phyloP scores from a whole-genome alignment of 2,329 filamentous ascomycete genomes.

The Cladophialophora exuberans region DNA sequence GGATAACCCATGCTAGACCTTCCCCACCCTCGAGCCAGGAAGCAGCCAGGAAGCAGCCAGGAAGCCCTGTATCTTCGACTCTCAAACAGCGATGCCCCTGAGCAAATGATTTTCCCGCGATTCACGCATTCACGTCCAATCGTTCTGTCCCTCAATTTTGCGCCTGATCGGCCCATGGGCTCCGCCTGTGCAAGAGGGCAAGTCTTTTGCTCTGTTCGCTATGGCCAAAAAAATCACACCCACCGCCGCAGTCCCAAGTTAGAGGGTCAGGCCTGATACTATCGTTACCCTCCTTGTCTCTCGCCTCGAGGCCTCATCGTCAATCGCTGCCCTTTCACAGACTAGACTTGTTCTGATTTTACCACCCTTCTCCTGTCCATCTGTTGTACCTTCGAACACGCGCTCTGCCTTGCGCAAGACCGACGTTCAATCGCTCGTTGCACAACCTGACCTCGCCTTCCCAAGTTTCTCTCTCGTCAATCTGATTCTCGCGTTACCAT shows the following conservation, averaged over 20 bases:
- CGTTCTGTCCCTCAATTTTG: slow-evolving; percentile 6
- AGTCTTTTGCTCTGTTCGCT: slow-evolving; percentile 8
- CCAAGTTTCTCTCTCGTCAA: slow-evolving; percentile 14
- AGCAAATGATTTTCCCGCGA: slow-evolving; percentile 27
- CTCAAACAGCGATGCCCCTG: slow-evolving; percentile 22
- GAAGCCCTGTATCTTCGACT: neutral
- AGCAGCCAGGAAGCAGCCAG: too few species aligned
- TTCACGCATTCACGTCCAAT: slow-evolving; percentile 19
- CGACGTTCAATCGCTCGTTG: slow-evolving; percentile 17
- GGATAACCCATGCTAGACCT: neutral
- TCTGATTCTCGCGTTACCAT: slow-evolving; percentile 6
- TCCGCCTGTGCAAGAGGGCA: slow-evolving; percentile 19
- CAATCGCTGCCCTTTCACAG: slow-evolving; percentile 4
- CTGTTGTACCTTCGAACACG: too few species aligned
- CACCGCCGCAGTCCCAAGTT: slow-evolving; percentile 10
- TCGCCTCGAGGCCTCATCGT: slow-evolving; percentile 9
- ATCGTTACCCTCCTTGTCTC: slow-evolving; percentile 7
- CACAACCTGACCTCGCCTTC: slow-evolving; percentile 7
- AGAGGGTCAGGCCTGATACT: slow-evolving; percentile 11
- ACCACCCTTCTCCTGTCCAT: slow-evolving; percentile 22
- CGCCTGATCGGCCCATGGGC: slow-evolving; percentile 16
- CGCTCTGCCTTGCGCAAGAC: too few species aligned
- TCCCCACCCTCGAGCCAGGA: too few species aligned
- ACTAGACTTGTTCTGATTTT: slow-evolving; percentile 12
- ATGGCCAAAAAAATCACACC: too few species aligned